Evolutionary conservation across 108 stramenopile genomes (phyloP).

Genomic region (Stephanodiscus minutulus): DNA sequence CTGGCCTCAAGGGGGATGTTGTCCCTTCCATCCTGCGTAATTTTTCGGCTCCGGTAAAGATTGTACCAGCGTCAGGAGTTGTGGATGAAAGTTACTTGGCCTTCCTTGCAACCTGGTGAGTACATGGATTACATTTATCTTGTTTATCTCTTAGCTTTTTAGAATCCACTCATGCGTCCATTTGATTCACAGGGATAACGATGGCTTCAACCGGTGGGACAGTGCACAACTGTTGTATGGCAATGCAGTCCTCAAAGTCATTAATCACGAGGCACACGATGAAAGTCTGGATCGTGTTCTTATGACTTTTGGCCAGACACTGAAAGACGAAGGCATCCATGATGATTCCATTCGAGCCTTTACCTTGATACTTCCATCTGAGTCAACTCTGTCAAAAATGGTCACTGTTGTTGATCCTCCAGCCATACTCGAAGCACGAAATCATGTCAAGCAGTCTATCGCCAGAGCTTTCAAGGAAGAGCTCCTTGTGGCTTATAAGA

Average conservation of each 20-base stretch:
- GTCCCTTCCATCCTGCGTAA: conserved; percentile 69
- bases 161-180: background rate
- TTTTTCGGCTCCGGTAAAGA: conserved; percentile 75
- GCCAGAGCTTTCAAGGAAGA: conserved; percentile 69
- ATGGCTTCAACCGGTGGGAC: conserved; percentile 95
- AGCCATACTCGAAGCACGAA: conserved; percentile 69
- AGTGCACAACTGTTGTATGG: conserved; percentile 76
- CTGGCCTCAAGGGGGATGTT: conserved; percentile 41
- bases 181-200: conserved; percentile 65
- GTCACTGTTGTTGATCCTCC: conserved; percentile 76
- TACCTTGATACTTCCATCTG: conserved; percentile 81
- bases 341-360: conserved; percentile 87
- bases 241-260: conserved; percentile 62
- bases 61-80: conserved; percentile 44
- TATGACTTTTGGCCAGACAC: conserved; percentile 64
- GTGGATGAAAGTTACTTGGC: conserved; percentile 70
- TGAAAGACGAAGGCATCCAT: conserved; percentile 43
- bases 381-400: conserved; percentile 72
- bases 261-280: conserved; percentile 30
- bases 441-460: conserved; percentile 62
- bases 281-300: conserved; percentile 53
- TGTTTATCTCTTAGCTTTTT: background rate
- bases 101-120: conserved; percentile 68
- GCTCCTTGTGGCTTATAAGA: conserved; percentile 62
- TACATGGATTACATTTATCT: background rate